phyloP scores from a whole-genome alignment of 176 grass and related monocot genomes.

The Lolium multiflorum region DNA sequence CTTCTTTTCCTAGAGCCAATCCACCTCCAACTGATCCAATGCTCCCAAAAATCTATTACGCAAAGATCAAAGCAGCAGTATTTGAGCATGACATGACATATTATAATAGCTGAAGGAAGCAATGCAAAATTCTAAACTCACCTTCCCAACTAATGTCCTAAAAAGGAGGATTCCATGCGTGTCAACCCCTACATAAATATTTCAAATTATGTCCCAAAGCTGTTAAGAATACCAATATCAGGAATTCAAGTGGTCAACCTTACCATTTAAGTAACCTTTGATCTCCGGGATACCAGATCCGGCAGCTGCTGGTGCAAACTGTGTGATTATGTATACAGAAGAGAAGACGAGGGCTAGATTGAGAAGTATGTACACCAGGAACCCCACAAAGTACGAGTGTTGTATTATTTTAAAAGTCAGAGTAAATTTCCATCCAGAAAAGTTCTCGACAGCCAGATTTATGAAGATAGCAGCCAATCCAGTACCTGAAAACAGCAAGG shows the following conservation, averaged over 20 bases:
- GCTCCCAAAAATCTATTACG: constrained; percentile 93
- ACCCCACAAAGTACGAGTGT: constrained; percentile 95
- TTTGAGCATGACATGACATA: constrained; percentile 50
- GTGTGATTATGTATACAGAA: constrained; percentile 91
- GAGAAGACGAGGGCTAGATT: constrained; percentile 90
- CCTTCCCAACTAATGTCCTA: constrained; percentile 96
- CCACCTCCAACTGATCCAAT: constrained; percentile 99
- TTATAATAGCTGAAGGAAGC: constrained; percentile 38
- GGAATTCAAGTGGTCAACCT: constrained; percentile 35
- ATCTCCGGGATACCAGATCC: constrained; percentile 99
- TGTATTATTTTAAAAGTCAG: constrained; percentile 91
- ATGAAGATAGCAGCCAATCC: constrained; percentile 98
- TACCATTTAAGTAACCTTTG: constrained; percentile 99
- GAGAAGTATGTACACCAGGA: constrained; percentile 81
- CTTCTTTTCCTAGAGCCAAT: constrained; percentile 98
- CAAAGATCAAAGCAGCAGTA: constrained; percentile 37
- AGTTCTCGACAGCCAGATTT: constrained; percentile 97
- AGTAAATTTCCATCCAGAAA: constrained; percentile 99
- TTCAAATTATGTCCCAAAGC: constrained; percentile 35
- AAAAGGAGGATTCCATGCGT: constrained; percentile 98
- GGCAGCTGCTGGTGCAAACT: constrained; percentile 94
- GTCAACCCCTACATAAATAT: constrained; percentile 81
- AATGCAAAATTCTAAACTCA: constrained; percentile 37
- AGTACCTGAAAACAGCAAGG: constrained; percentile 71
- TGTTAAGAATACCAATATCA: constrained; percentile 11